Base-by-base conservation (phyloP, 768 basidiomycete genomes). In the Russula griseocarnosa region DNA sequence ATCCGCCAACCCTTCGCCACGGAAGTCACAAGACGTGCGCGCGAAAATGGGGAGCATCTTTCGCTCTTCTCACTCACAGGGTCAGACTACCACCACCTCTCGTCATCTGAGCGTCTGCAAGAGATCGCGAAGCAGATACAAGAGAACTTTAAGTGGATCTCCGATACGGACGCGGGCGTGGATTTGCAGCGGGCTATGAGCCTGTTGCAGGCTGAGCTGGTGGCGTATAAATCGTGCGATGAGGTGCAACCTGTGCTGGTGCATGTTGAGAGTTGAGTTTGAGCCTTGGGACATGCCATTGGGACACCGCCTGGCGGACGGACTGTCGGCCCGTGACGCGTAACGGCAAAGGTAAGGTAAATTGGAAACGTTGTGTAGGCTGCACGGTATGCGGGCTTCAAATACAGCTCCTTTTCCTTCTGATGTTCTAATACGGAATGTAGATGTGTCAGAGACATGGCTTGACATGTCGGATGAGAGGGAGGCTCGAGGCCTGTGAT, bases 1-100 rank as follows among this genome's bases (percentile, higher is more conserved):
- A 63, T 75, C 16, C 75, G 76, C 51, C 69, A 71, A 9, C 73
- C 75, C n/a, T 66, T 67, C 26, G 67, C 74, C 0, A 70, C 68
- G 40, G 68, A 65, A 34, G 70, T 70, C 22, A 70, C 71, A 8
- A 61, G 66, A 20, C 55, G 49, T 47, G 72, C 74, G 34, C 72
- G 71, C 49, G 67, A 70, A 28, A 70, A 70, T 44, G 73, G 74
- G 22, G 56, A 72, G 30, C 65, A 73, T 28, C 73, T 69, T 60
- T 72, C 66, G 66, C 71, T 69, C 22, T 38, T 47, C 16, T 32
- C 55, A 14, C 55, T 66, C 24, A n/a, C 20, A 14, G 54, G 42
- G 16, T n/a, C 16, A 11, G 54, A 63, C 5, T 13, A 50, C 49
- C 14, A 28, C 49, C n/a, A 50, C 26, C 49, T 22, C n/a, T 47